Conservation (phyloP, 2,329 filamentous ascomycete species). For the Alternaria alternata region DNA sequence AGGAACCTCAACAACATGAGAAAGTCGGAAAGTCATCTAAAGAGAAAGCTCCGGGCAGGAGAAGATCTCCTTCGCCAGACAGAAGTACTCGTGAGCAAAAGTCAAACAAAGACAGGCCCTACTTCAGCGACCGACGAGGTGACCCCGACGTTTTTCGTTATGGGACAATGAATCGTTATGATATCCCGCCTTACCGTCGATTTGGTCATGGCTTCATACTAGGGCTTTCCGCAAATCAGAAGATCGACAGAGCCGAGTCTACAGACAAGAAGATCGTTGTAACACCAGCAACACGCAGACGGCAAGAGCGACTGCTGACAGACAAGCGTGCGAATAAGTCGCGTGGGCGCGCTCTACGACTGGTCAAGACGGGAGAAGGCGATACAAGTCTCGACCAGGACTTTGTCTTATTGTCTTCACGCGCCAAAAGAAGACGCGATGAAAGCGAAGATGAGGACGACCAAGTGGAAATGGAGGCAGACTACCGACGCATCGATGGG, state of each 20-base stretch:
- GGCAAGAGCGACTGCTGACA: constrained; percentile 57
- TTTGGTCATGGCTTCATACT: constrained; percentile 74
- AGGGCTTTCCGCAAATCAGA: constrained; percentile 67
- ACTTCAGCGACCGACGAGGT: constrained; percentile 70
- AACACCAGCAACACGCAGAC: constrained; percentile 48
- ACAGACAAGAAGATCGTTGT: constrained; percentile 58
- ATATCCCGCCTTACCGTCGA: constrained; percentile 75
- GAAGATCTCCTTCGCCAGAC: constrained; percentile 49
- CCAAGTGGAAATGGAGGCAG: constrained; percentile 16
- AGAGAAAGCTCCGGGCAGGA: constrained; percentile 5
- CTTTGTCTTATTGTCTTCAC: constrained; percentile 39
- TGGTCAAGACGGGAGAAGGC: constrained; percentile 27
- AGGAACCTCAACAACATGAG: constrained; percentile 22
- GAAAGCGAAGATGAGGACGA: constrained; percentile 25
- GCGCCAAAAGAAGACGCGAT: constrained; percentile 32
- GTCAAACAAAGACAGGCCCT: constrained; percentile 19
- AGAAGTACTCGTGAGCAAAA: constrained; percentile 8
- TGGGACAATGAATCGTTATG: constrained; percentile 75
- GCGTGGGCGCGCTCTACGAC: constrained; percentile 36
- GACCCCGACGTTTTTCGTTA: constrained; percentile 79
- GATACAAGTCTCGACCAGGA: constrained; percentile 27
- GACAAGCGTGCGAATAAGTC: constrained; percentile 31
- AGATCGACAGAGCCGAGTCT: constrained; percentile 72
- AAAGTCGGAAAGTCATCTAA: constrained; percentile 10
- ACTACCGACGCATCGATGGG: constrained; percentile 52